Evolutionary conservation across 164 flowering plant genomes (phyloP).

Genomic region (Piper longum): DNA sequence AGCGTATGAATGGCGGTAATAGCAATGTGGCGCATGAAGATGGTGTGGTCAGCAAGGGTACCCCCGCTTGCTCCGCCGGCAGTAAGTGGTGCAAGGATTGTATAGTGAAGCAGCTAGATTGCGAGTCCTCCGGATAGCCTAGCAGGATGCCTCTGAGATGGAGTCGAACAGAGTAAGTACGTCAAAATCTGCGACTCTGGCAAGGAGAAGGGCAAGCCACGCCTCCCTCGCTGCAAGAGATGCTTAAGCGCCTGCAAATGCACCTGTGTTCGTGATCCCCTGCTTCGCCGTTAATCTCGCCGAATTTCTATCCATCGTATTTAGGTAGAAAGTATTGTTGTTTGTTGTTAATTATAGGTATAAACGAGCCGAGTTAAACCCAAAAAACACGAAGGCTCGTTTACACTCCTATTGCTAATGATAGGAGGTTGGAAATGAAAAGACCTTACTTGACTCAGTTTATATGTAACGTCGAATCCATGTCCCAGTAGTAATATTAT

Average conservation of each 20-base stretch:
- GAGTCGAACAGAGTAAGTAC: neutral
- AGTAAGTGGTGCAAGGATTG: slow-evolving; percentile 6
- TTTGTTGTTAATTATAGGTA: no score
- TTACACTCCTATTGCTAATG: no score
- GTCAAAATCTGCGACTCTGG: slow-evolving; percentile 2
- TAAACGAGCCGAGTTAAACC: no score
- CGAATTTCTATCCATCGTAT: no score
- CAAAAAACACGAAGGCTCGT: no score
- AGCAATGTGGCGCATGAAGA: neutral
- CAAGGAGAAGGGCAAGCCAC: slow-evolving; percentile 4
- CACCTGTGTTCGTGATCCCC: neutral
- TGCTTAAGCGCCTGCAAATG: slow-evolving; percentile 8
- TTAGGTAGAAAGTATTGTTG: no score
- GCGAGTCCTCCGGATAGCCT: slow-evolving; percentile 5
- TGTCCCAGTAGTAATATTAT: no score
- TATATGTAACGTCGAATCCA: no score
- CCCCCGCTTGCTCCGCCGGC: neutral
- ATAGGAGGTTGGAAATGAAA: no score
- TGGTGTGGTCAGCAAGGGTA: neutral
- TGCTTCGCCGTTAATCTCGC: neutral
- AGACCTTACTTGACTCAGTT: no score
- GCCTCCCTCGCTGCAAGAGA: slow-evolving; percentile 3
- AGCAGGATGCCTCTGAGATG: slow-evolving; percentile 8
- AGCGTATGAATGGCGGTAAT: neutral
- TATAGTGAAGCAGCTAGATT: slow-evolving; percentile 3